A percentile compares a stretch with the other conserved stretches of the same genome.
These are phyloP conservation scores for Globisporangium takayamanum DNA, from an alignment of 352 stramenopile genomes.

Conservation along the genomic window DNA sequence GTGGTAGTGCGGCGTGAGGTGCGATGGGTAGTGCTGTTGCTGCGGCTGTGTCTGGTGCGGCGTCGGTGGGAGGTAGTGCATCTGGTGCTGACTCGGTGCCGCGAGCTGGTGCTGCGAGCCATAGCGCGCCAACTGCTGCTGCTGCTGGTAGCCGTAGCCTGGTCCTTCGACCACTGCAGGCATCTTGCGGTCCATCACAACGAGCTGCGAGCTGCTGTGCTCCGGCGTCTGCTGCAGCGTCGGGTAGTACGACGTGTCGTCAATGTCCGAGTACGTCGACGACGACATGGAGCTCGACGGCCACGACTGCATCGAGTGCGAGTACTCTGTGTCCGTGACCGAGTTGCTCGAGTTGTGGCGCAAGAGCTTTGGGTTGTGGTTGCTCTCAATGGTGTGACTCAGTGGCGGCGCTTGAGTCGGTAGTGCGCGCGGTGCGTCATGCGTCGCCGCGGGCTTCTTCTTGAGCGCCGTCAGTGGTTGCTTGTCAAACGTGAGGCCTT, in stretches of 20 bases:
- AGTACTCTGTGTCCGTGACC: slow-evolving; percentile 51
- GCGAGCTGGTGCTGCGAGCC: slow-evolving; percentile 12
- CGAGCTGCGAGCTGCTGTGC: slow-evolving; percentile 12
- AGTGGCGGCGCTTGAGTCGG: not conserved
- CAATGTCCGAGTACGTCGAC: slow-evolving; percentile 44
- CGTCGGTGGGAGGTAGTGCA: slow-evolving; percentile 16
- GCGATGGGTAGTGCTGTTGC: slow-evolving; percentile 10
- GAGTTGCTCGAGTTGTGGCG: slow-evolving; percentile 21
- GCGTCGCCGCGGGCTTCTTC: slow-evolving; percentile 14
- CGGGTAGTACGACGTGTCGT: slow-evolving; percentile 26
- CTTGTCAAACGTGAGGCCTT: slow-evolving; percentile 35
- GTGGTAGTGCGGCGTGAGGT: slow-evolving; percentile 7
- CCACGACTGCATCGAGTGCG: slow-evolving; percentile 48
- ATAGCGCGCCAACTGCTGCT: slow-evolving; percentile 12
- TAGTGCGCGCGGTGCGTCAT: not conserved
- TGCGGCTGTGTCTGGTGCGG: slow-evolving; percentile 1
- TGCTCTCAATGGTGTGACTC: slow-evolving; percentile 9
- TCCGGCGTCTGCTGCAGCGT: slow-evolving; percentile 10
- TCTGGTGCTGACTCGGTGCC: slow-evolving; percentile 9
- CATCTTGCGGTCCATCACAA: slow-evolving; percentile 38
- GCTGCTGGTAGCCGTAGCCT: slow-evolving; percentile 11
- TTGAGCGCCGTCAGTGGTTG: slow-evolving; percentile 23
- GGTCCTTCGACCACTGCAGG: slow-evolving; percentile 27
- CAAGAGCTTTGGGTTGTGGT: slow-evolving; percentile 14
- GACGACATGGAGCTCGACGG: slow-evolving; percentile 43